phyloP scores from a whole-genome alignment of 805 yeast species.

The Middelhovenomyces tepae region DNA sequence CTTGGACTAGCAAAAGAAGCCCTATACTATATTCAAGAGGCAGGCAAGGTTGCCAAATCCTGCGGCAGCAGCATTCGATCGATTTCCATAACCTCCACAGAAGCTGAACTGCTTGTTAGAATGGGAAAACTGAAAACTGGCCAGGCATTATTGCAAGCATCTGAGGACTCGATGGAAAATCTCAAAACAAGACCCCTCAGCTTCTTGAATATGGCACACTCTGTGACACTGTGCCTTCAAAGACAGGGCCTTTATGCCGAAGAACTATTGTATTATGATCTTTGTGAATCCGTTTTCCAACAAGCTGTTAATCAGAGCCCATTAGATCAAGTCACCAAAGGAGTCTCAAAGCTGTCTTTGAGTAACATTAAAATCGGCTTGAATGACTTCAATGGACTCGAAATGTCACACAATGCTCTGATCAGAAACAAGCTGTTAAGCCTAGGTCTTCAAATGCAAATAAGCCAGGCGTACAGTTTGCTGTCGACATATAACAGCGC shows the following conservation, averaged over 20 bases:
- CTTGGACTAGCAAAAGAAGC: constrained; percentile 12
- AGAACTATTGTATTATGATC: constrained; percentile 12
- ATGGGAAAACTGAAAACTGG: constrained; percentile 11
- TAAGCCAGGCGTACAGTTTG: constrained; percentile 11
- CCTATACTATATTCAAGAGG: constrained; percentile 11
- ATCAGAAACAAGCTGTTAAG: constrained; percentile 11
- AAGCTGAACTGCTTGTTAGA: constrained; percentile 11
- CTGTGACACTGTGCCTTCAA: constrained; percentile 11
- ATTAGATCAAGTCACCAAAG: constrained; percentile 2
- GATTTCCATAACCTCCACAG: constrained; percentile 6
- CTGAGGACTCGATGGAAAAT: constrained; percentile 10
- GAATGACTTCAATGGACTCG: constrained; percentile 7
- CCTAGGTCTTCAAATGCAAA: constrained; percentile 10
- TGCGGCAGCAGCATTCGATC: constrained; percentile 5
- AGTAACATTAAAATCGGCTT: neutral
- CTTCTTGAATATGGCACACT: constrained; percentile 10
- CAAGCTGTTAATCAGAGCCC: constrained; percentile 1
- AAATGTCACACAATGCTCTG: constrained; percentile 6
- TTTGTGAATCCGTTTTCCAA: constrained; percentile 10
- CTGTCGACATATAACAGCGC: constrained; percentile 8
- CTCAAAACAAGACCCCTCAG: constrained; percentile 6
- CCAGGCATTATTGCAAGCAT: constrained; percentile 5
- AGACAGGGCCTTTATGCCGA: constrained; percentile 10
- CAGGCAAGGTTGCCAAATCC: constrained; percentile 9
- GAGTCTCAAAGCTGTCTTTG: constrained; percentile 1